Conservation (phyloP, 495 filamentous ascomycete genomes). For the Staphylotrichum longicolle region DNA sequence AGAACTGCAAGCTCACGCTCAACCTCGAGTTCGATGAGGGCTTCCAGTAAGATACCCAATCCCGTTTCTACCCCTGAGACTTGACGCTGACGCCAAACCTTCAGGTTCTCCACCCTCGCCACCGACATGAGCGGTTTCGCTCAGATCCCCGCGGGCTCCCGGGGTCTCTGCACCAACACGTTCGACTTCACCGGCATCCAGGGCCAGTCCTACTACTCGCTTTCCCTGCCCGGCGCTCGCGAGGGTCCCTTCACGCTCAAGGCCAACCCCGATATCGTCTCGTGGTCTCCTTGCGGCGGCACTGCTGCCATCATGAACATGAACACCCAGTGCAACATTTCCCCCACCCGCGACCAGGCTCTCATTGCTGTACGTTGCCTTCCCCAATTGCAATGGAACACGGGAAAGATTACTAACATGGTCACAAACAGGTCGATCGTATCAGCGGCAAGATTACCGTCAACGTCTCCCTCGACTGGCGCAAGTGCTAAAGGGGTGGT, state of each 20-base stretch:
- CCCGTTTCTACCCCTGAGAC: background rate
- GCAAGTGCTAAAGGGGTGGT: constrained; percentile 20
- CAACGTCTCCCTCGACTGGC: constrained; percentile 28
- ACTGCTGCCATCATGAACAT: constrained; percentile 30
- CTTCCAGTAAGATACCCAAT: constrained; percentile 11
- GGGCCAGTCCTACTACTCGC: constrained; percentile 18
- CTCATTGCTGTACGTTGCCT: constrained; percentile 25
- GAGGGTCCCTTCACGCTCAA: constrained; percentile 25
- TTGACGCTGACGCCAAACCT: background rate
- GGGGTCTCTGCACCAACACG: constrained; percentile 27
- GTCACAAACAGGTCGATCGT: constrained; percentile 24
- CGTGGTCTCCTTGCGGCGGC: constrained; percentile 28
- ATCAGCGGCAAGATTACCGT: constrained; percentile 31
- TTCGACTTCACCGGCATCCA: constrained; percentile 28
- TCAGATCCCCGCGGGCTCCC: constrained; percentile 25
- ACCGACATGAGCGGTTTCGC: constrained; percentile 29
- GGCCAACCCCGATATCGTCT: constrained; percentile 21
- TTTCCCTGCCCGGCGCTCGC: constrained; percentile 19
- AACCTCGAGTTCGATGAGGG: constrained; percentile 26
- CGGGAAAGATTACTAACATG: background rate
- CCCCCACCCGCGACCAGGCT: constrained; percentile 22
- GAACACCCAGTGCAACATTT: constrained; percentile 34
- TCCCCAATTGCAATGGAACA: too few species aligned
- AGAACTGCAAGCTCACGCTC: constrained; percentile 29
- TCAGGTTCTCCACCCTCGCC: constrained; percentile 23